Evolutionary conservation across 495 filamentous ascomycete genomes (phyloP).

Genomic region (Thozetella sp.): DNA sequence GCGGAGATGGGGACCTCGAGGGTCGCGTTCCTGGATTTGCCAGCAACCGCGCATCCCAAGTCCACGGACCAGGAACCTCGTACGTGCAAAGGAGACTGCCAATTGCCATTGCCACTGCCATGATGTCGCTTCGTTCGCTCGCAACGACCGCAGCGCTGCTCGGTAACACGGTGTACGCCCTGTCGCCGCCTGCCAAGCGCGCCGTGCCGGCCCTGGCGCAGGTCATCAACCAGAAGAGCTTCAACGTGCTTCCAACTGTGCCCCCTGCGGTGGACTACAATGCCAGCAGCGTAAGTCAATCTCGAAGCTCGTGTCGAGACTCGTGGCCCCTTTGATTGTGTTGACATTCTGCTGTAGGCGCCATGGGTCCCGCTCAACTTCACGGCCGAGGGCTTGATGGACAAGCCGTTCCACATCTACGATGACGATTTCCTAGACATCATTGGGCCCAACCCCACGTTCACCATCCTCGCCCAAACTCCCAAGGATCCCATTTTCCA

Average conservation of each 20-base stretch:
- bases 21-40: background rate
- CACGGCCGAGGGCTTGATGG: constrained; percentile 25
- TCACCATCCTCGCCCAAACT: constrained; percentile 41
- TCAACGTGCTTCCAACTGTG: constrained; percentile 34
- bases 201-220: constrained; percentile 39
- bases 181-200: background rate
- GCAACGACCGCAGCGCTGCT: background rate
- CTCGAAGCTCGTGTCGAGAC: too few species aligned
- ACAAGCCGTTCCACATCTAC: constrained; percentile 47
- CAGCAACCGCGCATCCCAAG: background rate
- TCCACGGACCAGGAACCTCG: background rate
- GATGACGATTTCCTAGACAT: constrained; percentile 44
- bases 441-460: constrained; percentile 39
- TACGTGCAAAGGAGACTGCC: background rate
- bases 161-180: background rate
- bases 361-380: background rate
- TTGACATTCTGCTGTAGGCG: background rate
- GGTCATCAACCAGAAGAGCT: constrained; percentile 40
- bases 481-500: constrained; percentile 47
- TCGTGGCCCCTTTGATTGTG: too few species aligned
- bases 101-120: background rate
- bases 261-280: constrained; percentile 24
- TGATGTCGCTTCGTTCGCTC: background rate
- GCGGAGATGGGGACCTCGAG: background rate
- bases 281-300: constrained; percentile 18